Evolutionary conservation across 371 early-diverging fungal species (phyloP).

Genomic region (Zychaea mexicana): DNA sequence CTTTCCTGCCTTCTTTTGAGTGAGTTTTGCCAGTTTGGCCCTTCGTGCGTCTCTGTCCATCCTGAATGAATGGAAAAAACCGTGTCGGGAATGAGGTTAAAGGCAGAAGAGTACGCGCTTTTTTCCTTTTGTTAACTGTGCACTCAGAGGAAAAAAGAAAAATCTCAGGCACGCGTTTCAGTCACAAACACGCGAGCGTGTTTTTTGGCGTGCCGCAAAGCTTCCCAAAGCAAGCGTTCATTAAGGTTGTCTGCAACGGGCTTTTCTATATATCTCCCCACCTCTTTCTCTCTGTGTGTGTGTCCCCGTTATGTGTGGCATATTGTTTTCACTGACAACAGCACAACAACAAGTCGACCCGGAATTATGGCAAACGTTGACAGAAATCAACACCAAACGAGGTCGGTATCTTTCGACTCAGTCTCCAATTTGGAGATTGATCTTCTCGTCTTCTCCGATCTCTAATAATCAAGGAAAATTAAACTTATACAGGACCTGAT

Average conservation of each 20-base stretch:
- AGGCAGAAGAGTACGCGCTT: not conserved
- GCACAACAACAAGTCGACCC: not conserved
- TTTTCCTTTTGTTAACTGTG: not conserved
- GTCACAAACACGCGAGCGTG: not conserved
- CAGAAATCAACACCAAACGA: constrained; percentile 50
- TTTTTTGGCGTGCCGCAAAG: not conserved
- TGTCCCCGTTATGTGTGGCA: constrained; percentile 55
- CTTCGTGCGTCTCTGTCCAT: not conserved
- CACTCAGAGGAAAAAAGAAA: not conserved
- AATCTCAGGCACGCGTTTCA: not conserved
- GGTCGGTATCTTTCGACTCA: constrained; percentile 22
- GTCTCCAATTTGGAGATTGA: not conserved
- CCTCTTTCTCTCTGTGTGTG: not conserved
- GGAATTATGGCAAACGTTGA: constrained; percentile 40
- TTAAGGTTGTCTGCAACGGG: too few relatives aligned
- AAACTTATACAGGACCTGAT: constrained; percentile 44
- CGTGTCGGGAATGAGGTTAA: not conserved
- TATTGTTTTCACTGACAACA: constrained; percentile 37
- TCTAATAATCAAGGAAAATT: not conserved
- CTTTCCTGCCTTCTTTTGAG: not conserved
- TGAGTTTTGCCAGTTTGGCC: not conserved
- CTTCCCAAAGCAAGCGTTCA: too few relatives aligned
- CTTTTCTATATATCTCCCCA: too few relatives aligned
- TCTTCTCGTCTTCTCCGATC: not conserved
- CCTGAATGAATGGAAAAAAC: not conserved